These are phyloP conservation scores for Jackrogersella minutella DNA, from an alignment of 495 filamentous ascomycete species.

Conservation along the genomic window DNA sequence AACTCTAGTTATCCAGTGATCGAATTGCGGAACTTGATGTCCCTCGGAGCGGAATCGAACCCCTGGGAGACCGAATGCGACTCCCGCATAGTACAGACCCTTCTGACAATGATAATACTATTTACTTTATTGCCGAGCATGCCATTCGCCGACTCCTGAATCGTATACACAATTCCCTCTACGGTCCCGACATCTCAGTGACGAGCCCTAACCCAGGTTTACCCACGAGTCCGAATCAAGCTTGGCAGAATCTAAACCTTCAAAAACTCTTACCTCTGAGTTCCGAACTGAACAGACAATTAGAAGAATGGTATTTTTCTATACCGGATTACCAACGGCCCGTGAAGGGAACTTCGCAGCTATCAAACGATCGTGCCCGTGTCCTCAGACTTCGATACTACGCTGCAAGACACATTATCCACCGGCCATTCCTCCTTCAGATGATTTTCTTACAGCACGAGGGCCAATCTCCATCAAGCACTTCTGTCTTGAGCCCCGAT, in stretches of 20 bases:
- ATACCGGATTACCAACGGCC: slow-evolving; percentile 48
- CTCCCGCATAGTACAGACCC: slow-evolving; percentile 46
- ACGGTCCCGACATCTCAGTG: slow-evolving; percentile 42
- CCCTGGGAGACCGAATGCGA: slow-evolving; percentile 45
- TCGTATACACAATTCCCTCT: slow-evolving; percentile 50
- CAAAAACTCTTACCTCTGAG: slow-evolving; percentile 45
- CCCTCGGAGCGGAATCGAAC: slow-evolving; percentile 47
- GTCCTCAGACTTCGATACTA: slow-evolving; percentile 50
- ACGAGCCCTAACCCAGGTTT: slow-evolving; percentile 19
- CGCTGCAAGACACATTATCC: slow-evolving; percentile 47
- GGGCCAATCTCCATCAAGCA: slow-evolving; percentile 36
- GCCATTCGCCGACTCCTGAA: slow-evolving; percentile 49
- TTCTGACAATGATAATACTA: slow-evolving; percentile 44
- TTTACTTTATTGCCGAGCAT: slow-evolving; percentile 49
- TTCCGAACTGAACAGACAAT: slow-evolving; percentile 47
- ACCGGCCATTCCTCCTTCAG: slow-evolving; percentile 47
- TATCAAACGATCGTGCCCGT: slow-evolving; percentile 43
- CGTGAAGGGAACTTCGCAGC: slow-evolving; percentile 34
- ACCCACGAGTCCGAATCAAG: slow-evolving; percentile 36
- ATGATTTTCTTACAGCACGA: slow-evolving; percentile 38
- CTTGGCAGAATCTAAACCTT: slow-evolving; percentile 43
- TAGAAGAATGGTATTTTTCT: slow-evolving; percentile 51
- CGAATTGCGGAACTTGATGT: slow-evolving; percentile 48
- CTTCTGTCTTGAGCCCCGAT: slow-evolving; percentile 33
- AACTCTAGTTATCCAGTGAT: slow-evolving; percentile 34